Base-by-base conservation (phyloP, 2,329 filamentous ascomycete species). In the Lasiodiplodia hormozganensis region DNA sequence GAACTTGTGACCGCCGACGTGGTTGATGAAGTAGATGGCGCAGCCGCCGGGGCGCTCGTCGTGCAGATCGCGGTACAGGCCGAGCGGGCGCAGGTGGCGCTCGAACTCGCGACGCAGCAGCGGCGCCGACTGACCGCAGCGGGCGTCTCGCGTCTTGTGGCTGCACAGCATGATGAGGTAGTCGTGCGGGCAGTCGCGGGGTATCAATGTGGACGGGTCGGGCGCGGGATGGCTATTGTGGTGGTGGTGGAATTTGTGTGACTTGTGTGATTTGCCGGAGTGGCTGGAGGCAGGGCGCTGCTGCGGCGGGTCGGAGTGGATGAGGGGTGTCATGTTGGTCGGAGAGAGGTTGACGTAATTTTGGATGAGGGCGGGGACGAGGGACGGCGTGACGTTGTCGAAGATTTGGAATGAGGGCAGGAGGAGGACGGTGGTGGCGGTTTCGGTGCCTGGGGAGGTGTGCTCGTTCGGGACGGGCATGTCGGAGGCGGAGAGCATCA, bases 1-100 rank as follows among this genome's bases (percentile, higher is more conserved):
- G 82, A 97, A 98, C 83, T 97, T 97, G 84, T 99, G 96, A 0
- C 96, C 96, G 34, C 96, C 96, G 2, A 97, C 94, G 76, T 99
- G 96, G 73, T 90, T 95, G 76, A 98, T 96, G 77, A 97, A 98
- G 82, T 97, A 97, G 72, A 99, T 92, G 0, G 93, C 95, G 6
- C 97, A 95, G 14, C 96, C 96, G 12, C 95, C 95, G 0, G 94
- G 93, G 69, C 96, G 84, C 78, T 94, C 90, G 78, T 99, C 96
- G 76, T 96, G 89, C 57, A 96, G 82, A 77, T 98, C 95, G 36
- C 96, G 89, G 79, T 91, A 94, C 23, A 99, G 82, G 0, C 94
- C 94, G 14, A 97, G 84, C 1, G 92, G 92, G 0, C 94, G 90
- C 43, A 98, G 85, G 77, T 97, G 93, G 1, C 95, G 88, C 83